These are phyloP conservation scores for Xerocomus brunneocitrinus DNA, from an alignment of 768 basidiomycete species.

Conservation along the genomic window DNA sequence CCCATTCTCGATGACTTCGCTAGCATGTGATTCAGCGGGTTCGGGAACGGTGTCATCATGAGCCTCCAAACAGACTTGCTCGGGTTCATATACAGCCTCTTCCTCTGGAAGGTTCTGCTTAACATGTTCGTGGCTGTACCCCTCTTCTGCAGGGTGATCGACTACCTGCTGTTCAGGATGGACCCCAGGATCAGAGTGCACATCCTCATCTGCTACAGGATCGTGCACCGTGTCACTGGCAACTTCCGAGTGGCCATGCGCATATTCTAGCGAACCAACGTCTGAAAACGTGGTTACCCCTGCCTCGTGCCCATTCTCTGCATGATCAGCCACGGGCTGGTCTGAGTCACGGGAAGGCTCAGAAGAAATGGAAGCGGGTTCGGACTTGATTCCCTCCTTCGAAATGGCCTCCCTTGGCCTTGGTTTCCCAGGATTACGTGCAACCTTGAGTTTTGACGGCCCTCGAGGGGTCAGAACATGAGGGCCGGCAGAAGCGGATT, in stretches of 20 bases:
- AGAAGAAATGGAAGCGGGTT: constrained; percentile 23
- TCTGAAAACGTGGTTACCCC: constrained; percentile 13
- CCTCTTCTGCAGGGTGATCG: constrained; percentile 6
- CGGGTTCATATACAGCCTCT: constrained; percentile 3
- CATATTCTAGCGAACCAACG: constrained; percentile 17
- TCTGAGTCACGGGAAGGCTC: constrained; percentile 20
- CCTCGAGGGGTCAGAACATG: constrained; percentile 27
- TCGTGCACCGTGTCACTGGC: constrained; percentile 7
- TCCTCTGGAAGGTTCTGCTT: constrained; percentile 1
- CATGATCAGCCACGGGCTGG: constrained; percentile 15
- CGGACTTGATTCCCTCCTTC: constrained; percentile 16
- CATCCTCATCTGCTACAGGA: constrained; percentile 3
- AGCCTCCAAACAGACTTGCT: constrained; percentile 11
- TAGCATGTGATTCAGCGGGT: constrained; percentile 10
- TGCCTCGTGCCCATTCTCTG: constrained; percentile 25
- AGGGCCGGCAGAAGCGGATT: constrained; percentile 28
- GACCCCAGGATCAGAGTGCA: constrained; percentile 8
- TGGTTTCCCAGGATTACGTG: constrained; percentile 22
- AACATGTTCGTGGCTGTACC: constrained; percentile 4
- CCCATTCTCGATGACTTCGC: constrained; percentile 10
- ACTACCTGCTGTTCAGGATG: constrained; percentile 10
- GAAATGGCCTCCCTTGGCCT: constrained; percentile 20
- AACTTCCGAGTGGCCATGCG: constrained; percentile 16
- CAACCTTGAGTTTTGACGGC: constrained; percentile 26
- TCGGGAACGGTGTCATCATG: constrained; percentile 3